A percentile compares a stretch with the other conserved stretches of the same genome.
phyloP scores from a whole-genome alignment of 2,329 filamentous ascomycete genomes.

The Monilinia fructicola region DNA sequence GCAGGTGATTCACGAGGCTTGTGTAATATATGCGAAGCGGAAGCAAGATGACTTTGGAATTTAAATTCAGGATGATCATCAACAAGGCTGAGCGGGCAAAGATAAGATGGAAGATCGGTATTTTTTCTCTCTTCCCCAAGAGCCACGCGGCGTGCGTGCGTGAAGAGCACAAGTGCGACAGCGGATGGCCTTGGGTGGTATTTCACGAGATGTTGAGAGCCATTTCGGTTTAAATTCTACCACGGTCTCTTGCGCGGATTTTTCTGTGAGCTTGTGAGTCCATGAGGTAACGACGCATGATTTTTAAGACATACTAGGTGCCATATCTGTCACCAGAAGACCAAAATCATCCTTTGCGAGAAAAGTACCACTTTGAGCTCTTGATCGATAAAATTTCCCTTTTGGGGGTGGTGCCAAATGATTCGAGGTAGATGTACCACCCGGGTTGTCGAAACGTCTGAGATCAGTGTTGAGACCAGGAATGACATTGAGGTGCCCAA shows the following conservation, averaged over 20 bases:
- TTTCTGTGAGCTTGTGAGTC: neutral
- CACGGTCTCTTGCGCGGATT: slow-evolving; percentile 43
- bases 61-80: slow-evolving; percentile 50
- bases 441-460: slow-evolving; percentile 35
- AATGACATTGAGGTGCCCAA: slow-evolving; percentile 47
- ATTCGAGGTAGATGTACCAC: slow-evolving; percentile 19
- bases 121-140: slow-evolving; percentile 47
- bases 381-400: slow-evolving; percentile 41
- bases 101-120: slow-evolving; percentile 34
- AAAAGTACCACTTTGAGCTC: slow-evolving; percentile 52
- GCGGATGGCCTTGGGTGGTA: slow-evolving; percentile 59
- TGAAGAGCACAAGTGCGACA: slow-evolving; percentile 70
- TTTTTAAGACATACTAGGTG: slow-evolving; percentile 41
- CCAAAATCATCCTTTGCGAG: slow-evolving; percentile 60
- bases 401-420: slow-evolving; percentile 17
- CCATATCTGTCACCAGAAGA: slow-evolving; percentile 75
- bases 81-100: slow-evolving; percentile 66
- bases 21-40: slow-evolving; percentile 42
- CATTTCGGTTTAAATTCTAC: slow-evolving; percentile 85
- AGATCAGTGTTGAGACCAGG: slow-evolving; percentile 55
- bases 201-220: slow-evolving; percentile 73
- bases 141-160: slow-evolving; percentile 24
- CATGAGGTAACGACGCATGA: neutral
- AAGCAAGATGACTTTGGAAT: slow-evolving; percentile 34
- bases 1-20: slow-evolving; percentile 1